phyloP scores from a whole-genome alignment of 73 alveolate species.

The Paramecium sexaurelia region DNA sequence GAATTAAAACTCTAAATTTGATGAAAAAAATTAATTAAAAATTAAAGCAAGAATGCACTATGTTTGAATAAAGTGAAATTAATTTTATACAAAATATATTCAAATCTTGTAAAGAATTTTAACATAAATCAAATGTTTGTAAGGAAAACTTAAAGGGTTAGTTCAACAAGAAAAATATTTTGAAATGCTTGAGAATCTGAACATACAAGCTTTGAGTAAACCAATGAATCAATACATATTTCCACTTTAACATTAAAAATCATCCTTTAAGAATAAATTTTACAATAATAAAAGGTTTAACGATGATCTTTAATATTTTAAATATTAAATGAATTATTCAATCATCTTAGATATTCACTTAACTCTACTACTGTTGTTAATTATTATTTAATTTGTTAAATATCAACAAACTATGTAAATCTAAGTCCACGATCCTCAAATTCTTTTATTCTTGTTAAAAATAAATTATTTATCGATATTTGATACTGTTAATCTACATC shows the following conservation, averaged over 20 bases:
- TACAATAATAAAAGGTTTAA: no score
- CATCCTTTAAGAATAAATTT: neutral
- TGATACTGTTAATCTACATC: no score
- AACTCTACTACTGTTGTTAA: no score
- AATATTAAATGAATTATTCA: no score
- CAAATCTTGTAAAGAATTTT: conserved; percentile 17
- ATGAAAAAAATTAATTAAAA: neutral
- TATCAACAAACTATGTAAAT: no score
- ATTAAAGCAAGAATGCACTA: neutral
- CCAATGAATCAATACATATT: neutral
- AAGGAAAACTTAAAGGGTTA: neutral
- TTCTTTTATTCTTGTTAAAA: no score
- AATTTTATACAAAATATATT: neutral
- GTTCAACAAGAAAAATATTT: neutral
- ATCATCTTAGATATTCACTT: no score
- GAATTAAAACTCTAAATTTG: neutral
- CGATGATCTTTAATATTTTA: no score
- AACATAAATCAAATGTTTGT: conserved; percentile 17
- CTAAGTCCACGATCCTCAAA: no score
- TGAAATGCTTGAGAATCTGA: conserved; percentile 36
- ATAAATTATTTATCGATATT: no score
- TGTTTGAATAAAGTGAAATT: neutral
- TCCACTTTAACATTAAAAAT: neutral
- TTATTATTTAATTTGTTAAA: no score
- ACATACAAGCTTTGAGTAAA: neutral